Base-by-base conservation (phyloP, 768 basidiomycete genomes). In the Boletellus emodensis region DNA sequence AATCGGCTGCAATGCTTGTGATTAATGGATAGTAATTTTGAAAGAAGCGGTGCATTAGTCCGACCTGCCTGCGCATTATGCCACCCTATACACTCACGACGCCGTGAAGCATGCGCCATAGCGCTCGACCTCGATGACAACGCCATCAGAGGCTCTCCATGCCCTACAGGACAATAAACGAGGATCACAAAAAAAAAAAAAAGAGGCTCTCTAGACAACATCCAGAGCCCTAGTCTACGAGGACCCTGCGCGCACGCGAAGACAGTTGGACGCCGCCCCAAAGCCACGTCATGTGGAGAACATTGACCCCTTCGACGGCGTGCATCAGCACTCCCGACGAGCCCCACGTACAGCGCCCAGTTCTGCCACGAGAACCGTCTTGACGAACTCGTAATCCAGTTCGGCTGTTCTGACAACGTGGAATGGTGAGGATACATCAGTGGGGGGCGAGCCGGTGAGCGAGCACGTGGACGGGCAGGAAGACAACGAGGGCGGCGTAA, bases 381-480 rank as follows among this genome's bases (percentile, higher is more conserved):
- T 91, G 49, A 93, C 87, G 63, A 84, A 92, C 55, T 91, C 86
- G 62, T 79, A 93, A 66, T 90, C 84, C 34, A 94, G 76, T 59
- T 93, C 89, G 0, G 84, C 74, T 0, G 90, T 90, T 14, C 84
- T 80, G 20, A 92, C 72, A 2, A 74, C 48, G 5, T 46, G 37
- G 39, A 65, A 54, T 4, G 61, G 18, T 82, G 83, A 2, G 72
- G 61, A 8, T 48, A 48, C 2, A 74, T 68, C 46, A 64, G 64
- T 22, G 73, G 72, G 15, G 15, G 90, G 3, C 49, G 26, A 79
- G 46, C 7, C 90, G 82, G 62, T 93, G 88, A 0, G 78, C 80
- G 45, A 82, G 59, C 67, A 82, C 77, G 65, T 94, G 91, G 22
- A 86, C 68, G 1, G 87, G 82, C 2, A 92, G 68, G 60, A 87